phyloP scores from a whole-genome alignment of 2,329 filamentous ascomycete species.

The Aspergillus caelatus region DNA sequence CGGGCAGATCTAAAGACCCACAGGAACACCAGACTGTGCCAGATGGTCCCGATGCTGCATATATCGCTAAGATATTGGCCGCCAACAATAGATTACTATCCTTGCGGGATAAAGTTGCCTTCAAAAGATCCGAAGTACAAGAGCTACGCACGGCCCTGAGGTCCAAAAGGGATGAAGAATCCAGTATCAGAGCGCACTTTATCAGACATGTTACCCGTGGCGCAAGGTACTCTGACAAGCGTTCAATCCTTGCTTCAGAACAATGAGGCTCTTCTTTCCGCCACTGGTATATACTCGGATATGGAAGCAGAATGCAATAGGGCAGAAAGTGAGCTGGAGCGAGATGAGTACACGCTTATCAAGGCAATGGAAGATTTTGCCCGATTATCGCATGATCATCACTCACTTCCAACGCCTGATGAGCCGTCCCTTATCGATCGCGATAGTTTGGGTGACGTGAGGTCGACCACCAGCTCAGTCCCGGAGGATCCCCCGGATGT shows the following conservation, averaged over 20 bases:
- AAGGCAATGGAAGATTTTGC: slow-evolving; percentile 23
- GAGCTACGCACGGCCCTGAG: slow-evolving; percentile 27
- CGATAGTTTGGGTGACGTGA: slow-evolving; percentile 2
- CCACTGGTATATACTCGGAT: slow-evolving; percentile 25
- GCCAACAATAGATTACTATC: slow-evolving; percentile 14
- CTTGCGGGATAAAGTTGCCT: slow-evolving; percentile 20
- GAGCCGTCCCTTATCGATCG: background rate
- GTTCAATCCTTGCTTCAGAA: slow-evolving; percentile 12
- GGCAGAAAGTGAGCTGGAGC: slow-evolving; percentile 30
- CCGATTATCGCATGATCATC: background rate
- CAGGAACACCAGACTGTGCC: background rate
- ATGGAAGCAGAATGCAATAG: slow-evolving; percentile 29
- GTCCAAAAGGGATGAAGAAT: slow-evolving; percentile 30
- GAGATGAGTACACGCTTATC: slow-evolving; percentile 29
- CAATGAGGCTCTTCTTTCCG: slow-evolving; percentile 24
- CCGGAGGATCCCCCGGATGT: slow-evolving; percentile 15
- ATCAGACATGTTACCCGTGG: slow-evolving; percentile 27
- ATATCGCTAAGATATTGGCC: slow-evolving; percentile 4
- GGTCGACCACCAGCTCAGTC: slow-evolving; percentile 1
- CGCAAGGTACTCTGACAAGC: slow-evolving; percentile 8
- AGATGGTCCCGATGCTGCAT: background rate
- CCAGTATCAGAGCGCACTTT: slow-evolving; percentile 20
- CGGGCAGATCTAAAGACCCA: slow-evolving; percentile 9
- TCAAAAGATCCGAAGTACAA: slow-evolving; percentile 22
- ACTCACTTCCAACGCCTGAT: background rate